Evolutionary conservation across 352 stramenopile species (phyloP).

Genomic region (Phytophthora sp.): DNA sequence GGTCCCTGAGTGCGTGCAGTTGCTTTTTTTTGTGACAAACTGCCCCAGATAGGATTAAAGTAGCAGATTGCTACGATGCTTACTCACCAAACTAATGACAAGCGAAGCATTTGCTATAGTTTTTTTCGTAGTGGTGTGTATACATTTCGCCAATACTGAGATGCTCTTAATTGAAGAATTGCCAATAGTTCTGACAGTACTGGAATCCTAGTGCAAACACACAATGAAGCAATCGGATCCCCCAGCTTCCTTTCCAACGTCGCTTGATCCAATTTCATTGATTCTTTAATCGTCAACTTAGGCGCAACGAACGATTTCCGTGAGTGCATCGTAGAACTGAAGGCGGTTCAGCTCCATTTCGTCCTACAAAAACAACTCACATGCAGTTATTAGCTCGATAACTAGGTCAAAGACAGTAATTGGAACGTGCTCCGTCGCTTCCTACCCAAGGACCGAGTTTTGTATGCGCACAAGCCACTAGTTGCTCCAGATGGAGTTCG

Average conservation of each 20-base stretch:
- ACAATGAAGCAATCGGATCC: not conserved
- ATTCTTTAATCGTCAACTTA: not conserved
- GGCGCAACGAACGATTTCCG: slow-evolving; percentile 14
- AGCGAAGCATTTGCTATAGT: not conserved
- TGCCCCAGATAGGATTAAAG: slow-evolving; percentile 24
- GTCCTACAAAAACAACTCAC: slow-evolving; percentile 13
- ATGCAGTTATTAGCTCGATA: no score
- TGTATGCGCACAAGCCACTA: slow-evolving; percentile 35
- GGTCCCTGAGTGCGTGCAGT: slow-evolving; percentile 18
- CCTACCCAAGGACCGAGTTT: slow-evolving; percentile 32
- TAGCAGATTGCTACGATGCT: slow-evolving; percentile 10
- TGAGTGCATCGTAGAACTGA: slow-evolving; percentile 23
- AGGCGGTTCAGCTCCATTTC: slow-evolving; percentile 19
- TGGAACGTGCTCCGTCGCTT: no score
- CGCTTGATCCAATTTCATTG: not conserved
- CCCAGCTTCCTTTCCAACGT: not conserved
- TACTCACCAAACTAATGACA: slow-evolving; percentile 18
- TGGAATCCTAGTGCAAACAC: no score
- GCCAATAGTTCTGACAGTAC: no score
- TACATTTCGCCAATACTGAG: no score
- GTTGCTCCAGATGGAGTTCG: slow-evolving; percentile 22
- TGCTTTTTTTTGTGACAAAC: slow-evolving; percentile 9
- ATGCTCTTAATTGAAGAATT: no score
- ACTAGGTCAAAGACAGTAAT: no score
- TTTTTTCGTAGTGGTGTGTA: no score